Conservation (phyloP, 2,329 filamentous ascomycete species). For the Lithohypha guttulata region DNA sequence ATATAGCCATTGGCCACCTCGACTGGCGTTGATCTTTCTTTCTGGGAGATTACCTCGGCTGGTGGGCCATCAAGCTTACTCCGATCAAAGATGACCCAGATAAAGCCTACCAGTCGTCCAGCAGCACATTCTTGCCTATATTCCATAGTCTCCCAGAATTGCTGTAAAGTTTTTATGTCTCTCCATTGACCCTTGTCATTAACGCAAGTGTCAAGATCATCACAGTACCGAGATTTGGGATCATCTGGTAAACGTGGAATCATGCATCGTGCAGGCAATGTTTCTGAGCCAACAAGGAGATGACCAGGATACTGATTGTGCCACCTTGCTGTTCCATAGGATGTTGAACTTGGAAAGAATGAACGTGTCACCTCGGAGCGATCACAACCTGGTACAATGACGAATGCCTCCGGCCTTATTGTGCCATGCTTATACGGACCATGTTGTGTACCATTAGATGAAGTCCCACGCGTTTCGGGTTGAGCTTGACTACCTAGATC, state of each 20-base stretch:
- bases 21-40: background rate
- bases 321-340: constrained; percentile 29
- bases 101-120: constrained; percentile 81
- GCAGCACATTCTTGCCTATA: constrained; percentile 93
- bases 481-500: constrained; percentile 9
- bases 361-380: constrained; percentile 59
- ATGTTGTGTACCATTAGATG: background rate
- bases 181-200: constrained; percentile 62
- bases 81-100: constrained; percentile 78
- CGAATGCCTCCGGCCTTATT: constrained; percentile 48
- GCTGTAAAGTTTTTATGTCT: constrained; percentile 69
- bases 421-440: background rate
- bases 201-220: constrained; percentile 77
- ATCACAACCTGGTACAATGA: constrained; percentile 81
- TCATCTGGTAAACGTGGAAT: constrained; percentile 91
- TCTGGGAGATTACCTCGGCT: background rate
- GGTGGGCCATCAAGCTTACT: constrained; percentile 24
- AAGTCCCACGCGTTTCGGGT: constrained; percentile 20
- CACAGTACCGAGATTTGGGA: constrained; percentile 79
- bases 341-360: constrained; percentile 54
- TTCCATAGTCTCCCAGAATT: constrained; percentile 98
- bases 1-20: constrained; percentile 1
- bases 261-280: constrained; percentile 64
- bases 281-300: constrained; percentile 49
- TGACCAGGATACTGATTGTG: constrained; percentile 59